Evolutionary conservation across 169 alveolate genomes (phyloP), one percentile per base, ranked within the genome.

Genomic region (Cryptosporidium xiaoi): DNA sequence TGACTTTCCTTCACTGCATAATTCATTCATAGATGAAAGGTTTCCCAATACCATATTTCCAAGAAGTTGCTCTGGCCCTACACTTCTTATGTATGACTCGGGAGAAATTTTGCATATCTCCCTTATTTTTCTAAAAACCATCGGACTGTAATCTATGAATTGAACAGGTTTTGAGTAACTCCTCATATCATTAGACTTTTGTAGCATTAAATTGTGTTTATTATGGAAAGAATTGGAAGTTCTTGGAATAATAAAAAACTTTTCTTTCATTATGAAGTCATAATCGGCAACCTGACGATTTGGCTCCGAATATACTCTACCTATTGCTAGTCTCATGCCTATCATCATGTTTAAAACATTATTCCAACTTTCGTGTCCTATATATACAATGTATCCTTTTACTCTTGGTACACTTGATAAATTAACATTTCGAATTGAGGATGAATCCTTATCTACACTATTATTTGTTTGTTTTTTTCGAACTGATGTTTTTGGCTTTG

Each of bases 41-140:
- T 97, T 97, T n/a, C 99, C 99, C 84, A 96, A 93, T n/a, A 96
- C 94, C 96, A 97, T 94, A 82, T 96, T 96, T 44, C 98, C 97
- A 60, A 95, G 92, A 55, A 98, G 92, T 89, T 96, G 99, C 90
- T 98, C 99, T 5, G 99, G 99, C 0, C 99, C 99, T 29, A 97
- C 96, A 20, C 99, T 96, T 89, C 97, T 93, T 56, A 97, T 83
- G 85, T 98, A 98, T 67, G 93, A 95, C 56, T 95, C 98, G 27
- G 95, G 94, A 65, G 94, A 90, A 60, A 98, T 93, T 6, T 97
- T 97, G 69, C 94, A 96, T 82, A 92, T 65, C 27, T 84, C 95
- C 34, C 99, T 92, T 12, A 98, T 93, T n/a, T 94, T 92, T 83
- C 96, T 96, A 91, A 97, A 97, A 18, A 97, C 98, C 91, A 95